Evolutionary conservation across 2,329 filamentous ascomycete genomes (phyloP).

Genomic region (Arthroderma sp.): DNA sequence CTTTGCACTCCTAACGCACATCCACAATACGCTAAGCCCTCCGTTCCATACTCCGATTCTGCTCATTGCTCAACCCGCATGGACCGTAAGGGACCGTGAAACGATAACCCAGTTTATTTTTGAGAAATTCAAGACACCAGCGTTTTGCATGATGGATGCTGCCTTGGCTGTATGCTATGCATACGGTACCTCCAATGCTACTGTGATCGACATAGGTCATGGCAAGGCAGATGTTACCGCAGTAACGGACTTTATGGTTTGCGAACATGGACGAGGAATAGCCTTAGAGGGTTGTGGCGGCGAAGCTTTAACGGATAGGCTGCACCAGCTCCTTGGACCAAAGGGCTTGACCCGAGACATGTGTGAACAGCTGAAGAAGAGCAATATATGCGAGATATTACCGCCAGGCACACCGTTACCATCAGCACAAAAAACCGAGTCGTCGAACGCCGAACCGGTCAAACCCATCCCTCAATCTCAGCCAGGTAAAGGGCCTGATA

Average conservation of each 20-base stretch:
- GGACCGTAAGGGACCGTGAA: conserved; percentile 80
- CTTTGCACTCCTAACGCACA: conserved; percentile 81
- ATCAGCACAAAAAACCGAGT: conserved; percentile 35
- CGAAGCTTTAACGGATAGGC: conserved; percentile 65
- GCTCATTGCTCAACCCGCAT: conserved; percentile 76
- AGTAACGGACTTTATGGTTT: conserved; percentile 66
- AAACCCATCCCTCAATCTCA: conserved; percentile 34
- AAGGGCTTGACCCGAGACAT: conserved; percentile 48
- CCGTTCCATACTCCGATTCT: conserved; percentile 91
- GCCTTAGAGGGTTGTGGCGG: conserved; percentile 61
- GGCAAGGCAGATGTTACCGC: conserved; percentile 89
- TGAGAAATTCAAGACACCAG: conserved; percentile 90
- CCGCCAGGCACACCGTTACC: conserved; percentile 42
- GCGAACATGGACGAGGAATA: conserved; percentile 52
- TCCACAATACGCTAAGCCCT: conserved; percentile 77
- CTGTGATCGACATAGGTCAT: conserved; percentile 80
- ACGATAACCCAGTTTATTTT: conserved; percentile 87
- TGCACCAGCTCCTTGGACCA: conserved; percentile 51
- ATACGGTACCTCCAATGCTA: conserved; percentile 70
- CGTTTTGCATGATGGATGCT: conserved; percentile 79
- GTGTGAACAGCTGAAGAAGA: conserved; percentile 53
- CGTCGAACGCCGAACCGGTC: conserved; percentile 25
- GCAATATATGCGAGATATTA: conserved; percentile 49
- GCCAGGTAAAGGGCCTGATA: conserved; percentile 42
- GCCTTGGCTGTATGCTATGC: conserved; percentile 68